Evolutionary conservation across 768 basidiomycete genomes (phyloP), one percentile per base, ranked within the genome.

Genomic region (Hirschioporus abietinus): DNA sequence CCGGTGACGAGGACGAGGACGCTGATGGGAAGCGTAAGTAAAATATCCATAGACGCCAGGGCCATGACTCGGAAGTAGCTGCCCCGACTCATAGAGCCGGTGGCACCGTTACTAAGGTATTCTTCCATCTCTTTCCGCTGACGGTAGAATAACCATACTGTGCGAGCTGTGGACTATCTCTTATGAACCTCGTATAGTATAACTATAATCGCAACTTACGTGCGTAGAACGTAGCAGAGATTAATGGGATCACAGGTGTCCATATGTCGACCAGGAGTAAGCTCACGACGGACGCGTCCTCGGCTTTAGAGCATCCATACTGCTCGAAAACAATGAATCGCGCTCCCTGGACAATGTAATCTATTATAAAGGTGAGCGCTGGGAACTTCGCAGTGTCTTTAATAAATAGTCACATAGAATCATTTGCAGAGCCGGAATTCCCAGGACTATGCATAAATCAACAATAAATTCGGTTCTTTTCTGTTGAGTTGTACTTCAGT

Each of bases 41-140:
- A 7, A 66, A 85, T 74, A 58, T 87, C 85, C 9, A 78, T 73
- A 52, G 73, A 71, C 0, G 86, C 83, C 59, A 88, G 78, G 42
- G 77, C 73, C 86, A 88, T 87, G 24, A 88, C 81, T 25, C 86
- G 84, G 66, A 86, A 65, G 72, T 87, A 88, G 58, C 82, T 80
- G 70, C 78, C 75, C 66, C 73, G 70, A 69, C 76, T 83, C 26
- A 92, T 74, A 69, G 78, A 80, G 68, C 67, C 74, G 69, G 77
- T 73, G 61, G 69, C 71, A 1, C 42, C 42, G 12, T 52, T 52
- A 20, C 42, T 52, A 10, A 52, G 42, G 42, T 52, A 52, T 10
- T 52, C 42, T 6, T 52, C 42, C 42, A 52, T 52, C 12, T 52
- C 42, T 15, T 52, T 52, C 42, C 42, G 42, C 42, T 52, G 42